phyloP scores from a whole-genome alignment of 208 protist genomes.

The Acanthamoeba healyi region DNA sequence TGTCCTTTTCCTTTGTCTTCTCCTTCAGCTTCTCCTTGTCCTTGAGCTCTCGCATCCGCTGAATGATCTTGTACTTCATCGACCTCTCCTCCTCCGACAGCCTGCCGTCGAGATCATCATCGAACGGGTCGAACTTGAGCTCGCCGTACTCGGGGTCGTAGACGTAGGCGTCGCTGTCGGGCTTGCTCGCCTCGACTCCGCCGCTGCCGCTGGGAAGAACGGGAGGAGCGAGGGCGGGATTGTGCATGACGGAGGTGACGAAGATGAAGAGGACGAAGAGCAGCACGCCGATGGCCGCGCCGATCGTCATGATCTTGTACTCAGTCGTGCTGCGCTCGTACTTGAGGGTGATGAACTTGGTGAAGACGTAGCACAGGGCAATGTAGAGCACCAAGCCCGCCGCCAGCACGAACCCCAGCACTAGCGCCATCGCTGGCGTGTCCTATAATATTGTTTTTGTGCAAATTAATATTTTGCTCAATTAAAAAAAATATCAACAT shows the following conservation, averaged over 20 bases:
- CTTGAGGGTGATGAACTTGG: slow-evolving; percentile 46
- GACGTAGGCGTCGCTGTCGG: background rate
- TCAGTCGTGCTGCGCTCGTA: slow-evolving; percentile 39
- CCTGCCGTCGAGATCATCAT: background rate
- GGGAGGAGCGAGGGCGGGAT: background rate
- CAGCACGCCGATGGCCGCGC: background rate
- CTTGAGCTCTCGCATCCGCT: no score
- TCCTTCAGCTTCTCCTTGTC: background rate
- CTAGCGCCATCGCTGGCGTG: slow-evolving; percentile 2
- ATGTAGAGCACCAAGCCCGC: slow-evolving; percentile 1
- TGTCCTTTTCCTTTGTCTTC: background rate
- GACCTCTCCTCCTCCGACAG: background rate
- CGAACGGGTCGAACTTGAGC: background rate
- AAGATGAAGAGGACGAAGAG: background rate
- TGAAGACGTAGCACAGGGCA: slow-evolving; percentile 4
- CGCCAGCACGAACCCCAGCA: slow-evolving; percentile 29
- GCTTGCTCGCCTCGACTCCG: background rate
- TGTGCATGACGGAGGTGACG: background rate
- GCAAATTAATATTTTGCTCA: background rate
- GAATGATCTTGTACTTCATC: no score
- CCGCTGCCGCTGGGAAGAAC: background rate
- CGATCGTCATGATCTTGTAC: slow-evolving; percentile 40
- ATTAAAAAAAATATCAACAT: background rate
- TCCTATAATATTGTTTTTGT: background rate
- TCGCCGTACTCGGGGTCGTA: background rate